phyloP scores from a whole-genome alignment of 495 filamentous ascomycete genomes.

The Amniculicola lignicola region DNA sequence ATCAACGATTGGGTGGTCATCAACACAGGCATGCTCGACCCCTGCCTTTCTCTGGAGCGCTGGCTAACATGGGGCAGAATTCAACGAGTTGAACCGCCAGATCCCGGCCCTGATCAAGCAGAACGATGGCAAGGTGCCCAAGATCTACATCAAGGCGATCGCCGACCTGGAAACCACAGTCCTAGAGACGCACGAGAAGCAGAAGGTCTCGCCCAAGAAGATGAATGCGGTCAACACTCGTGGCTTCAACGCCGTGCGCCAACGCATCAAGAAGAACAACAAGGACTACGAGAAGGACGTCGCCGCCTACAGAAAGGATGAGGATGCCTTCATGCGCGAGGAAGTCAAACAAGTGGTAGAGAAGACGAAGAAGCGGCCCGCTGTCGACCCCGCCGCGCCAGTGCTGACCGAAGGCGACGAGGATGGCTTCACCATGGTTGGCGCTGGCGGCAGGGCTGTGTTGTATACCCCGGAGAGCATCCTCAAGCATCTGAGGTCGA shows the following conservation, averaged over 20 bases:
- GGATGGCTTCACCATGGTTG: slow-evolving; percentile 82
- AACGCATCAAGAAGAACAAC: slow-evolving; percentile 97
- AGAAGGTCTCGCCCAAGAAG: slow-evolving; percentile 95
- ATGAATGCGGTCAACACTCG: slow-evolving; percentile 96
- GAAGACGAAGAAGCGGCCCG: slow-evolving; percentile 48
- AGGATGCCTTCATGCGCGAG: slow-evolving; percentile 81
- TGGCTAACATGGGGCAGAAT: slow-evolving; percentile 58
- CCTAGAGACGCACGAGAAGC: slow-evolving; percentile 88
- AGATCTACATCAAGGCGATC: slow-evolving; percentile 86
- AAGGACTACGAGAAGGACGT: slow-evolving; percentile 86
- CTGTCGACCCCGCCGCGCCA: slow-evolving; percentile 40
- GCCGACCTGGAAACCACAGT: slow-evolving; percentile 93
- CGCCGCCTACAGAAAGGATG: slow-evolving; percentile 79
- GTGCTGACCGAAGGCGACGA: slow-evolving; percentile 53
- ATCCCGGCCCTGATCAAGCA: slow-evolving; percentile 71
- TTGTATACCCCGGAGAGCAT: slow-evolving; percentile 96
- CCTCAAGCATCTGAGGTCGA: slow-evolving; percentile 88
- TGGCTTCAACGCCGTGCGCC: slow-evolving; percentile 93
- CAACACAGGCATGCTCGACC: slow-evolving; percentile 67
- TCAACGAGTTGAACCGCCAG: slow-evolving; percentile 95
- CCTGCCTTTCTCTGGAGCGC: neutral
- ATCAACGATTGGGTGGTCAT: slow-evolving; percentile 97
- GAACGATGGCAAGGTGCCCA: slow-evolving; percentile 66
- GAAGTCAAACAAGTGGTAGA: slow-evolving; percentile 68
- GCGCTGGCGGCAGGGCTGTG: slow-evolving; percentile 78